Evolutionary conservation across 2,329 filamentous ascomycete genomes (phyloP), one percentile per base, ranked within the genome.

Genomic region (Westerdykella aurantiaca): DNA sequence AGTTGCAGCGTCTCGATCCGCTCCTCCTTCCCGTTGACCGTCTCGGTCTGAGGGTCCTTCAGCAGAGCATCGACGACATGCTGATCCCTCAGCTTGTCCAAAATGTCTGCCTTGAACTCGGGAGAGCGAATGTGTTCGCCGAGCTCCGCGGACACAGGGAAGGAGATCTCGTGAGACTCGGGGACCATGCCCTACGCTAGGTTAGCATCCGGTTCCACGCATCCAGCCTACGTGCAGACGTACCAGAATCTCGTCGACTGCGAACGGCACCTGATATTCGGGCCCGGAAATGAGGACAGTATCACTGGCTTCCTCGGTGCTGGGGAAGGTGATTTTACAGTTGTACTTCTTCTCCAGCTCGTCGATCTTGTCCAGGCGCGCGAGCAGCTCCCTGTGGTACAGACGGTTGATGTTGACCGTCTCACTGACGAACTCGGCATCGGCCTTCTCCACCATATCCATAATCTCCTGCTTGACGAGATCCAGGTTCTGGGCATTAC

Each of bases 261-360:
- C 95, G 65, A 95, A 86, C 50, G 93, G 91, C 31, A 98, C 91
- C 76, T 97, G 93, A 79, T 94, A 98, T 72, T 97, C 91, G 39
- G 93, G 93, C 4, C 93, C 93, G 49, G 89, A 95, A 46, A 98
- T 89, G 14, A 86, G 94, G 42, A 98, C 89, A 61, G 94, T 86
- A 61, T 98, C 93, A 65, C 91, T 97, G 17, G 93, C 93, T 69
- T 94, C 86, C 68, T 98, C 93, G 9, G 93, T 97, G 71, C 90
- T 95, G 6, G 93, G 93, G 65, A 98, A 98, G 56, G 89, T 87
- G 62, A 98, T 94, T 75, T 97, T 97, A 82, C 93, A 98, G 69
- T 97, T 97, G 85, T 90, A 97, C 72, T 95, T 96, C 77, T 95
- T 94, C 74, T 98, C 93, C 41, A 98, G 77, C 56, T 93, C 88